Base-by-base conservation (phyloP, 805 yeast species). In the Candida succiphila region DNA sequence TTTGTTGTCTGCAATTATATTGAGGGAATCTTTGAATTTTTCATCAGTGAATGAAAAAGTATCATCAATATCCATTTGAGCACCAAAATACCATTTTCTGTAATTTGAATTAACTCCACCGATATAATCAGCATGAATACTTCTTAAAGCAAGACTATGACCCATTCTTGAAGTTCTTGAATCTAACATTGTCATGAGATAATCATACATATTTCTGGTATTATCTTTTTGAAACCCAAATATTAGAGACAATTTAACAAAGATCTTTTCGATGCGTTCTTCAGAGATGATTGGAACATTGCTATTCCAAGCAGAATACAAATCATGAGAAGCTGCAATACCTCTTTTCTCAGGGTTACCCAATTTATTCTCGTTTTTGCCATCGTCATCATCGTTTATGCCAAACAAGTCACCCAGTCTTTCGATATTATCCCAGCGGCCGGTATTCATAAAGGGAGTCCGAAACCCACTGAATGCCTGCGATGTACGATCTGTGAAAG, bases 71-170 rank as follows among this genome's bases (percentile, higher is more conserved):
- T 81, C 87, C 59, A 80, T 61, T 39, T 71, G 74, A 3, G 84
- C 72, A 1, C 86, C 85, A 56, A 82, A 78, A 45, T 78, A 80
- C 92, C 92, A 81, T 43, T 75, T 80, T 38, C 69, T 65, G 49
- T 72, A 81, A 47, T 81, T 81, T 1, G 89, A 62, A 43, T 75
- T 71, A 4, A 64, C 45, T 0, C 89, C 92, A 3, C 86, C 84
- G 46, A 81, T 75, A 46, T 79, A 82, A 49, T 81, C 89, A 1
- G 78, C 78, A 52, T 82, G 88, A 8, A 81, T 45, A 1, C 81
- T 63, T 33, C 60, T 57, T 29, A 81, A 61, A 1, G 88, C 85
- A 17, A 58, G 59, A 4, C 37, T 41, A 0, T 83, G 72, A 2
- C 69, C 62, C 71, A 75, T 67, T 43, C 89, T 62, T 1, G 85